Evolutionary conservation across 805 yeast genomes (phyloP).

Genomic region (Ogataea zsoltii): DNA sequence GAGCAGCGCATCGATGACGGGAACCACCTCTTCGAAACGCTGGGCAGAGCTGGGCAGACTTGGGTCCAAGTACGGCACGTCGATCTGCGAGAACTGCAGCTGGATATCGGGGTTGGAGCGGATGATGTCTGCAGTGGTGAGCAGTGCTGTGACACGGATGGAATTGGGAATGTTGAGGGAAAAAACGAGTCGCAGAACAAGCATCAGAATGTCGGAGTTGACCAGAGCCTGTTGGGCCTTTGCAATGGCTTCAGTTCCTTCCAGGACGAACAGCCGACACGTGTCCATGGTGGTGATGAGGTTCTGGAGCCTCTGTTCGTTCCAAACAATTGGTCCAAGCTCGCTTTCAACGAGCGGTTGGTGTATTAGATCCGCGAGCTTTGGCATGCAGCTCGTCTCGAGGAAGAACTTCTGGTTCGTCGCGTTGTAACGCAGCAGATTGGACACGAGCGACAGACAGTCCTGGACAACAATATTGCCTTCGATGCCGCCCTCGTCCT

Average conservation of each 20-base stretch:
- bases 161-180: constrained; percentile 61
- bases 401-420: constrained; percentile 87
- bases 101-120: constrained; percentile 68
- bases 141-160: constrained; percentile 66
- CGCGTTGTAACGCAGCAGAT: constrained; percentile 76
- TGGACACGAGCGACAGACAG: constrained; percentile 72
- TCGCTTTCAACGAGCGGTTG: constrained; percentile 55
- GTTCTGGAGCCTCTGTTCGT: constrained; percentile 71
- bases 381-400: constrained; percentile 78
- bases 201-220: constrained; percentile 61
- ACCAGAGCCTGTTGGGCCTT: constrained; percentile 62
- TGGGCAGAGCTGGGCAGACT: constrained; percentile 33
- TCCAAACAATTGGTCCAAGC: constrained; percentile 60
- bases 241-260: constrained; percentile 66
- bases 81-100: constrained; percentile 70
- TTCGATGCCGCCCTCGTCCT: constrained; percentile 84
- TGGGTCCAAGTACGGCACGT: constrained; percentile 91
- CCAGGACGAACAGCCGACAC: constrained; percentile 67
- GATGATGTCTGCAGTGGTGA: constrained; percentile 77
- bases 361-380: constrained; percentile 59
- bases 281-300: constrained; percentile 69
- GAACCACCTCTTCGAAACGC: constrained; percentile 44
- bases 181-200: constrained; percentile 70
- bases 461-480: constrained; percentile 93
- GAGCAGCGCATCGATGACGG: constrained; percentile 72